Conservation (phyloP, 371 early-diverging fungal species). For the Lichtheimia ramosa region DNA sequence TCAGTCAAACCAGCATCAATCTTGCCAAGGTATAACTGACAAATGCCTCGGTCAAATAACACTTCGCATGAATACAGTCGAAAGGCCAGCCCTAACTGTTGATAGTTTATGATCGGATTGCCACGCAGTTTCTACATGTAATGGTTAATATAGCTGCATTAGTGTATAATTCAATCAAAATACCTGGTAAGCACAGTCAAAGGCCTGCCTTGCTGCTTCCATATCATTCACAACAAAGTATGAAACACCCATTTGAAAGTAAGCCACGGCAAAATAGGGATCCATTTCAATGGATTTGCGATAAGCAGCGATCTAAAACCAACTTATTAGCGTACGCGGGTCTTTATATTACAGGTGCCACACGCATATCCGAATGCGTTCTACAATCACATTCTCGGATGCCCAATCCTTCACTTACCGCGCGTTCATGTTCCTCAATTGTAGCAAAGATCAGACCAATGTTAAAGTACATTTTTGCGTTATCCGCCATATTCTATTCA, state of each 20-base stretch:
- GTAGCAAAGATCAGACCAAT: constrained; percentile 83
- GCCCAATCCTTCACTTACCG: constrained; percentile 60
- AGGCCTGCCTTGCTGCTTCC: constrained; percentile 73
- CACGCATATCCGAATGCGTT: constrained; percentile 2
- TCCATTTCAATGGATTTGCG: constrained; percentile 76
- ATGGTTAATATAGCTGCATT: neutral
- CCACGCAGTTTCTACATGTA: constrained; percentile 78
- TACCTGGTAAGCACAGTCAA: constrained; percentile 66
- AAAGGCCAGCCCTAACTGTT: constrained; percentile 88
- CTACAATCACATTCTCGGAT: constrained; percentile 4
- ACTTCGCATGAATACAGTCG: constrained; percentile 88
- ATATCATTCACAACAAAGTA: constrained; percentile 66
- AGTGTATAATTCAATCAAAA: neutral
- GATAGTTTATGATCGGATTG: constrained; percentile 90
- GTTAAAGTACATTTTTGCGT: constrained; percentile 94
- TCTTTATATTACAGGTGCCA: constrained; percentile 4
- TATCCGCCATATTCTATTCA: constrained; percentile 80
- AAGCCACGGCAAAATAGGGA: constrained; percentile 88
- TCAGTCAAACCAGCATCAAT: constrained; percentile 76
- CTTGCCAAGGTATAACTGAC: constrained; percentile 75
- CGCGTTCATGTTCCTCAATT: constrained; percentile 74
- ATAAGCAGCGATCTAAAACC: constrained; percentile 69
- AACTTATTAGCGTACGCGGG: constrained; percentile 2
- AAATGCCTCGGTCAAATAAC: constrained; percentile 87
- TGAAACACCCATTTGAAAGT: constrained; percentile 89